Conservation (phyloP, 2,329 filamentous ascomycete genomes). For the Drechmeria coniospora region DNA sequence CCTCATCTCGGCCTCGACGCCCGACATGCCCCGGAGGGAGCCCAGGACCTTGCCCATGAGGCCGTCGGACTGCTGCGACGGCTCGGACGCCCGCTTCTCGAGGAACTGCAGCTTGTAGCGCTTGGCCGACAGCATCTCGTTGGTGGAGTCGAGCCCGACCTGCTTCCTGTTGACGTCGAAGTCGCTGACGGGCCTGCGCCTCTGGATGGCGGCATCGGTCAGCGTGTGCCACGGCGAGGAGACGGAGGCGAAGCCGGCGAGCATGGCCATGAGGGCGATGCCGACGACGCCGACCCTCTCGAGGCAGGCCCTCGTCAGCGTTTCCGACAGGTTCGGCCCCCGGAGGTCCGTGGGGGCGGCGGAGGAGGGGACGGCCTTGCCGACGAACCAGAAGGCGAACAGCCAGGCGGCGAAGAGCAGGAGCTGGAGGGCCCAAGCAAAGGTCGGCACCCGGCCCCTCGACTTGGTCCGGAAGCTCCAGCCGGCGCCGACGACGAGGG, state of each 20-base stretch:
- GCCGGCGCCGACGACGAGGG: conserved; percentile 39
- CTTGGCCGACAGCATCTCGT: conserved; percentile 65
- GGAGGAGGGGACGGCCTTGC: conserved; percentile 38
- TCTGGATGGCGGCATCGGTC: conserved; percentile 37
- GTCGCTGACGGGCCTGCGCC: conserved; percentile 49
- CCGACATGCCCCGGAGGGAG: conserved; percentile 47
- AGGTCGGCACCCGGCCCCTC: conserved; percentile 38
- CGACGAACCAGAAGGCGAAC: conserved; percentile 61
- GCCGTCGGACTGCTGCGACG: conserved; percentile 30
- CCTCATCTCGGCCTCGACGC: conserved; percentile 44
- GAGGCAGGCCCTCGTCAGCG: conserved; percentile 37
- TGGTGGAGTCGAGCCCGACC: conserved; percentile 60
- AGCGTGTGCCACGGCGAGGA: conserved; percentile 79
- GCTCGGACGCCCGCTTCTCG: conserved; percentile 37
- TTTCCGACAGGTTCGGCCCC: conserved; percentile 17
- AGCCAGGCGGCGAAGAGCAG: conserved; percentile 54
- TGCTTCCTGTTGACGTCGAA: conserved; percentile 63
- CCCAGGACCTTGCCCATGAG: conserved; percentile 63
- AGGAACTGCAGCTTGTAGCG: conserved; percentile 55
- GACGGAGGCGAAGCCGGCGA: conserved; percentile 84
- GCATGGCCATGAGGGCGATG: conserved; percentile 69
- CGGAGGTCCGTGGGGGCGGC: conserved; percentile 14
- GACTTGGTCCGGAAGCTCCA: conserved; percentile 45
- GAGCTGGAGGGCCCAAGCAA: conserved; percentile 49
- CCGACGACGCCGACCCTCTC: conserved; percentile 71